phyloP scores from a whole-genome alignment of 2,329 filamentous ascomycete species.

The Hypoxylon sp. region DNA sequence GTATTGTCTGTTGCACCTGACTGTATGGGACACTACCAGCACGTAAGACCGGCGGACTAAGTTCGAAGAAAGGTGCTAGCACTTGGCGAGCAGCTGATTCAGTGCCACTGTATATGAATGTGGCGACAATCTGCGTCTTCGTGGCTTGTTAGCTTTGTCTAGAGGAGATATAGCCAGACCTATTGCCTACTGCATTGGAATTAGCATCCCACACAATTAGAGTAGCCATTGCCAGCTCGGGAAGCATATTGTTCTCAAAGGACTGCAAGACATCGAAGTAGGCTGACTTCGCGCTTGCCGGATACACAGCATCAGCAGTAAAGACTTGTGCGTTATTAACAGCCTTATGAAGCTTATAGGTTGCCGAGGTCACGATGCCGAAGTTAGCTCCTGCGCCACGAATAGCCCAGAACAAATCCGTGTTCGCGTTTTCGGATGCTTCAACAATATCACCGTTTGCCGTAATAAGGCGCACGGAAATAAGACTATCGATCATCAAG shows the following conservation, averaged over 20 bases:
- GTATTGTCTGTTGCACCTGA: constrained; percentile 7
- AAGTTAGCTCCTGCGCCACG: constrained; percentile 48
- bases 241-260: constrained; percentile 24
- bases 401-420: constrained; percentile 48
- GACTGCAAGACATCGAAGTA: constrained; percentile 26
- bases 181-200: constrained; percentile 18
- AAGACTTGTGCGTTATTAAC: constrained; percentile 36
- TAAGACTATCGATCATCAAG: constrained; percentile 40
- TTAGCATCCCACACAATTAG: constrained; percentile 26
- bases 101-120: constrained; percentile 39
- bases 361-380: constrained; percentile 44
- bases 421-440: constrained; percentile 28
- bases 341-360: constrained; percentile 34
- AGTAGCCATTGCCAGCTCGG: constrained; percentile 21
- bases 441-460: constrained; percentile 32
- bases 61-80: constrained; percentile 37
- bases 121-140: constrained; percentile 39
- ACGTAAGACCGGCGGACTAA: constrained; percentile 21
- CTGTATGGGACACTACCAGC: constrained; percentile 17
- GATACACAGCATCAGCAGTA: constrained; percentile 29
- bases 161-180: background rate
- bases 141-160: constrained; percentile 5
- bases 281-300: constrained; percentile 2
- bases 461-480: constrained; percentile 44
- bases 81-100: constrained; percentile 26